Evolutionary conservation across 2,329 filamentous ascomycete species (phyloP).

Genomic region (Daldinia sp.): DNA sequence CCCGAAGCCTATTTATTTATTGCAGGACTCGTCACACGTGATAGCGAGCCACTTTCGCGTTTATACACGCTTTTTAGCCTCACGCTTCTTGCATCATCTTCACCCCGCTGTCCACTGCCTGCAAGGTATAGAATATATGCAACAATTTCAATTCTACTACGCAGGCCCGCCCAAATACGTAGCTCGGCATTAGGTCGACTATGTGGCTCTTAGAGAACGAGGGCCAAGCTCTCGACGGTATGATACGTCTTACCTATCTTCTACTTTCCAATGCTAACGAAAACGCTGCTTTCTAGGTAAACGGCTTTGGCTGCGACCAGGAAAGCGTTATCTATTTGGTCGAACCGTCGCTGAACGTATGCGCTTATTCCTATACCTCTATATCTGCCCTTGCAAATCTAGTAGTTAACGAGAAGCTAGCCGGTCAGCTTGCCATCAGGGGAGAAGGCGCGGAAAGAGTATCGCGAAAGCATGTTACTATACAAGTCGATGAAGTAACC

Average conservation of each 20-base stretch:
- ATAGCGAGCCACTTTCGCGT: constrained; percentile 36
- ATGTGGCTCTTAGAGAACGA: constrained; percentile 67
- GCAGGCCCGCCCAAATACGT: constrained; percentile 3
- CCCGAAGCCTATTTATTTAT: background rate
- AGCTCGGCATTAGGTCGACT: constrained; percentile 1
- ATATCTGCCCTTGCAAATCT: background rate
- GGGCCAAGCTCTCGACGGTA: constrained; percentile 58
- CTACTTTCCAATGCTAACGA: constrained; percentile 22
- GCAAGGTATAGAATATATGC: background rate
- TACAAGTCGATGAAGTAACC: constrained; percentile 72
- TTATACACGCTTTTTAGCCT: constrained; percentile 10
- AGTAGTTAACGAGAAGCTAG: constrained; percentile 52
- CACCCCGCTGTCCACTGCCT: constrained; percentile 5
- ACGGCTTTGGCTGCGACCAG: constrained; percentile 84
- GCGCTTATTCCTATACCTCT: constrained; percentile 34
- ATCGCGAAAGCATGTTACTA: constrained; percentile 85
- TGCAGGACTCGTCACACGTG: constrained; percentile 25
- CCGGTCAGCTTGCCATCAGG: constrained; percentile 70
- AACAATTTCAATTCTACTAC: background rate
- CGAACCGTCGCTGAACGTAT: constrained; percentile 74
- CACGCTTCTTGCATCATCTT: constrained; percentile 13
- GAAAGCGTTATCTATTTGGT: constrained; percentile 85
- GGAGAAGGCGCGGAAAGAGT: constrained; percentile 75
- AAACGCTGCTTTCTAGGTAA: constrained; percentile 59
- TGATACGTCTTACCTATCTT: constrained; percentile 12